Conservation (phyloP, 306 rosid species). For the Quercus aquifolioides region DNA sequence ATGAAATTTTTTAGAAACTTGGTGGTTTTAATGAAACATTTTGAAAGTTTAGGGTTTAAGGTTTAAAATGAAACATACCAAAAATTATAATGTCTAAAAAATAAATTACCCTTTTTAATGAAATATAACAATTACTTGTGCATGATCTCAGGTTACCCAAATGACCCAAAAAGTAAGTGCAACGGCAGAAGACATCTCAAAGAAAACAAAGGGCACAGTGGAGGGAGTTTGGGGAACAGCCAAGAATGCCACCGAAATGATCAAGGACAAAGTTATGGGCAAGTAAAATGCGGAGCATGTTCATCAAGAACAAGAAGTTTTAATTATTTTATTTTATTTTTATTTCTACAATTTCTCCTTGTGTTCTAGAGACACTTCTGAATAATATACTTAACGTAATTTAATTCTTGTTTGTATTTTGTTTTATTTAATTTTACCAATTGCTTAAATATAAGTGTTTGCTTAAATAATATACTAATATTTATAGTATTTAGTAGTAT, state of each 20-base stretch:
- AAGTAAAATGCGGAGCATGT: constrained; percentile 4
- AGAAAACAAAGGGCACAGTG: constrained; percentile 38
- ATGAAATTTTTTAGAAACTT: too few species aligned
- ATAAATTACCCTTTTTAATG: too few species aligned
- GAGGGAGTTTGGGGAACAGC: constrained; percentile 39
- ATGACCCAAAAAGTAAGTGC: constrained; percentile 42
- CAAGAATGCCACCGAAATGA: constrained; percentile 34
- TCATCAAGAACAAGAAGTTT: not conserved
- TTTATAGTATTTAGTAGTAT: too few species aligned
- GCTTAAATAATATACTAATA: too few species aligned
- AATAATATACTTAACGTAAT: not conserved
- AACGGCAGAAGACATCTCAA: constrained; percentile 33
- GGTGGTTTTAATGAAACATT: not conserved
- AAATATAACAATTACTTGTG: not conserved
- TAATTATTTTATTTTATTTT: not conserved
- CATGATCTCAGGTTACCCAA: constrained; percentile 21
- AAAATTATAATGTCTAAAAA: too few species aligned
- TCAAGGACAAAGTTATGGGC: constrained; percentile 41
- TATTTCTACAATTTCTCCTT: not conserved
- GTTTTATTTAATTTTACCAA: not conserved
- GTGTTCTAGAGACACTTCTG: not conserved
- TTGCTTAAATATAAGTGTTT: too few species aligned
- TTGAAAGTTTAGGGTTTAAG: not conserved
- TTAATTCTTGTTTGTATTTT: not conserved
- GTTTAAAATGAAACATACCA: too few species aligned